Base-by-base conservation (phyloP, 2,329 filamentous ascomycete species). In the Graphiopsis chlorocephala region DNA sequence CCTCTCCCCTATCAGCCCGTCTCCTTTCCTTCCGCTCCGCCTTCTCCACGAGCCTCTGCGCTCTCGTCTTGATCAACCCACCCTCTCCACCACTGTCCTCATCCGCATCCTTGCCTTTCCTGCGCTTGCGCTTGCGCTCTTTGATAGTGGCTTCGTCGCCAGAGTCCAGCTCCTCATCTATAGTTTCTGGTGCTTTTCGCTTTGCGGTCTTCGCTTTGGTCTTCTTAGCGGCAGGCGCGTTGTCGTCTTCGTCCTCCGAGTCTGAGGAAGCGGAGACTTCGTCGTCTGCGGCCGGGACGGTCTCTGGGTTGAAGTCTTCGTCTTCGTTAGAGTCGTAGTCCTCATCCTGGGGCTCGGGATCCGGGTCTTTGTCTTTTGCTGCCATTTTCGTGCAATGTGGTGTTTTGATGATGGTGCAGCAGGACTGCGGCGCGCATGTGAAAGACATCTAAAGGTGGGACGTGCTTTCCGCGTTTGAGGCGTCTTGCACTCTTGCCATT, bases 131-230 rank as follows among this genome's bases (percentile, higher is more conserved):
- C 64, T 78, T 79, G 17, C 78, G 80, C 66, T 81, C 83, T 63
- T 76, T 76, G 48, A 86, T 85, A n/a, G 82, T 85, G 8, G 76
- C 80, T 69, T 86, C 84, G 68, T 86, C 84, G 3, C 84, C 84
- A 10, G 84, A 85, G 65, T 85, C 82, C 4, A 85, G 73, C 42
- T 79, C 81, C 6, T 75, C 74, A 11, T 76, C 76, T n/a, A 73
- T 70, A 4, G 67, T 68, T 64, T 72, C 59, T 8, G 60, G 33
- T 52, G 74, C 67, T 72, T 79, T 68, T 68, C 74, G 74, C 65
- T 79, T 81, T 35, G 74, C 74, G 1, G 48, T 15, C 65, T 78
- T 76, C 64, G 78, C 80, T 23, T 73, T 74, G 2, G 77, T 73
- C 45, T 66, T 66, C 61, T 69, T 71, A 45, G 72, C 72, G 25